Base-by-base conservation (phyloP, 257 asterid genomes). In the Solanum stenotomum region DNA sequence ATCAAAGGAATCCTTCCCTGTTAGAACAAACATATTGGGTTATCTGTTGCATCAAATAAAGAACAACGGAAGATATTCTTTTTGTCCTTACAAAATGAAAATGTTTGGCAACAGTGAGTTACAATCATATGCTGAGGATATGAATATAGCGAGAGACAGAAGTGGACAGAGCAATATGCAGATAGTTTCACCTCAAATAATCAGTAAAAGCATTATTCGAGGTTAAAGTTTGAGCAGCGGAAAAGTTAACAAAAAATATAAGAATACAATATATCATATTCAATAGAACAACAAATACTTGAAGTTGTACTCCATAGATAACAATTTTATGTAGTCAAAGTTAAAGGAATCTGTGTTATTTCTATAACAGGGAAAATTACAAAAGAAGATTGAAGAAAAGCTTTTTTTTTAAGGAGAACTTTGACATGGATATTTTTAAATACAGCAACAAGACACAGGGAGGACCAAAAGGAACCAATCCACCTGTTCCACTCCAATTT, bases 1-100 rank as follows among this genome's bases (percentile, higher is more conserved):
- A 96, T 91, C 88, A 96, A 87, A 87, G 98, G 97, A 91, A 96
- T 93, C 89, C 92, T 94, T 82, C 99, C 99, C 99, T 97, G 88
- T 56, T 77, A 75, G 42, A 15, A 65, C 40, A 56, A 87, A 44
- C 25, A 29, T 27, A 78, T 42, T 29, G 29, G 59, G 68, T 68
- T 42, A 85, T 85, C 67, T 9, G 27, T 37, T 29, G 6, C 1
- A 34, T 34, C 1, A 34, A 34, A 34, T 1, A 34, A 34, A 34
- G 44, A 56, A 56, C 4, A 33, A 8, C n/a, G 4, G 63, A 84
- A 59, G 27, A 84, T 84, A 37, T 25, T 34, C 44, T 4, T 5
- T 49, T 77, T 56, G 34, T 14, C 70, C 82, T 27, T 77, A 8
- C 52, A 18, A 52, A 46, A 49, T 16, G 5, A 52, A 83, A 33